Evolutionary conservation across 2,329 filamentous ascomycete species (phyloP).

Genomic region (Monilinia aucupariae): DNA sequence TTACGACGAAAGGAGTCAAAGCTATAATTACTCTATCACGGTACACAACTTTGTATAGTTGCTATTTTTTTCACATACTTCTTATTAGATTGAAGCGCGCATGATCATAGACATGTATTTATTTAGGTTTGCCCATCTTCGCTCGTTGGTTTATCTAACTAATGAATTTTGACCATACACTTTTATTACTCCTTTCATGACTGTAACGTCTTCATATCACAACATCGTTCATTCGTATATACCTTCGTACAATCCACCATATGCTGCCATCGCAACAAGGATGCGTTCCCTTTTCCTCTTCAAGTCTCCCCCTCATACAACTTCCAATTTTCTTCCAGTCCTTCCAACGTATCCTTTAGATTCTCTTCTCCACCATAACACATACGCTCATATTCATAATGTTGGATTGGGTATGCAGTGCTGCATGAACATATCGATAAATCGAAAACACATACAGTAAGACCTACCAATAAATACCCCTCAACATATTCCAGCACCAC

Average conservation of each 20-base stretch:
- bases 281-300: background rate
- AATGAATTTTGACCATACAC: background rate
- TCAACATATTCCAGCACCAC: constrained; percentile 40
- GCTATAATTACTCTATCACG: background rate
- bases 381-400: background rate
- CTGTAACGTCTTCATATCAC: background rate
- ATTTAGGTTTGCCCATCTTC: background rate
- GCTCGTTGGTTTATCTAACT: background rate
- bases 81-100: background rate
- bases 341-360: background rate
- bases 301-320: background rate
- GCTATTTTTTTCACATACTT: background rate
- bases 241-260: background rate
- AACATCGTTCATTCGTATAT: background rate
- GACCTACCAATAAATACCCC: constrained; percentile 26
- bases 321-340: background rate
- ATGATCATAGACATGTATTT: background rate
- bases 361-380: background rate
- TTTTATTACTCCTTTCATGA: background rate
- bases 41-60: background rate
- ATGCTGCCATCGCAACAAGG: background rate
- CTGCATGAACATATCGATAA: no score
- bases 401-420: no score
- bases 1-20: constrained; percentile 16
- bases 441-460: background rate